A percentile compares a stretch with the other conserved stretches of the same genome.
These are phyloP conservation scores for Hypericum perforatum DNA, from an alignment of 345 rosid species.

Conservation along the genomic window DNA sequence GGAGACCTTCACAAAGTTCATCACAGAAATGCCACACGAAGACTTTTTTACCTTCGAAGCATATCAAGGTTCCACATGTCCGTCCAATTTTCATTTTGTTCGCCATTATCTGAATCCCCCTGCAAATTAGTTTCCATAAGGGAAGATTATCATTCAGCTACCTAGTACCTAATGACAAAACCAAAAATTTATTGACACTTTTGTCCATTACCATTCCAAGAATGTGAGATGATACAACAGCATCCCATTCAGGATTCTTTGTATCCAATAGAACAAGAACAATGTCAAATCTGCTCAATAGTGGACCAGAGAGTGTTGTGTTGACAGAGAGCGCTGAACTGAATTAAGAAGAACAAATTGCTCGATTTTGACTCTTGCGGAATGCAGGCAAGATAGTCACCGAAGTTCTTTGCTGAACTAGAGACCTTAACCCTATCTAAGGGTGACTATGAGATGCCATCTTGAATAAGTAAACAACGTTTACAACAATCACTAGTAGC, in stretches of 20 bases:
- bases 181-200: slow-evolving; percentile 1
- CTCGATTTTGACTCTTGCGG: too few relatives aligned
- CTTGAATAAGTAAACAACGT: not conserved
- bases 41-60: slow-evolving; percentile 58
- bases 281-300: slow-evolving; percentile 88
- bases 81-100: slow-evolving; percentile 39
- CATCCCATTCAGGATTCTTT: slow-evolving; percentile 98
- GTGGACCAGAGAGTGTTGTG: slow-evolving; percentile 90
- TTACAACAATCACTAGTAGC: slow-evolving; percentile 2
- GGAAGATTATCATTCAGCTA: slow-evolving; percentile 1
- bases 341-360: slow-evolving; percentile 38
- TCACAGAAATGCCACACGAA: not conserved
- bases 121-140: slow-evolving; percentile 20
- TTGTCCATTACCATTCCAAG: slow-evolving; percentile 57
- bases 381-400: too few relatives aligned
- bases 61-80: slow-evolving; percentile 58
- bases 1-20: too few relatives aligned
- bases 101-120: slow-evolving; percentile 37
- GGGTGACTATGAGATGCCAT: too few relatives aligned
- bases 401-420: too few relatives aligned
- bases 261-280: slow-evolving; percentile 91
- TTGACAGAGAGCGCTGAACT: slow-evolving; percentile 80
- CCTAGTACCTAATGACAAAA: not conserved
- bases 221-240: slow-evolving; percentile 94
- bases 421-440: too few relatives aligned